Conservation (phyloP, 495 filamentous ascomycete species). For the Trichoderma erinaceum region DNA sequence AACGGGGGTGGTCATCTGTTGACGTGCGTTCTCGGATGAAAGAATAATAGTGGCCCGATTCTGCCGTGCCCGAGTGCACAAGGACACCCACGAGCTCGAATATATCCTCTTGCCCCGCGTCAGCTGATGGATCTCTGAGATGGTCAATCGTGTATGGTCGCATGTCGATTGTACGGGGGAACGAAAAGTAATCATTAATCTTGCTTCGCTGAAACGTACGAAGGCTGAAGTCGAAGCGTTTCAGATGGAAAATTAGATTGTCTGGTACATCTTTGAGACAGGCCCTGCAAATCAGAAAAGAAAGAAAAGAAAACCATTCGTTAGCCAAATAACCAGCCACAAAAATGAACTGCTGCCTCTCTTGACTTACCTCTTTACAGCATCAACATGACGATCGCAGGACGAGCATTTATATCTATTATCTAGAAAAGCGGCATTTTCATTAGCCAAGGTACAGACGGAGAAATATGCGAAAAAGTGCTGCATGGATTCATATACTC, state of each 20-base stretch:
- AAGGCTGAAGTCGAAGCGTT: slow-evolving; percentile 94
- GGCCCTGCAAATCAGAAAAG: slow-evolving; percentile 42
- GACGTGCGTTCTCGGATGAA: slow-evolving; percentile 78
- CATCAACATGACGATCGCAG: slow-evolving; percentile 86
- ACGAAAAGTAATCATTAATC: slow-evolving; percentile 92
- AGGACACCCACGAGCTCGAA: slow-evolving; percentile 92
- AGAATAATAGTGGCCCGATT: slow-evolving; percentile 96
- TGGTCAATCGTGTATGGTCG: slow-evolving; percentile 80
- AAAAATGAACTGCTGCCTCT: background rate
- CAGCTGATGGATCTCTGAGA: slow-evolving; percentile 57
- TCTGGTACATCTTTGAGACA: slow-evolving; percentile 92
- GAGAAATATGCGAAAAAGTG: background rate
- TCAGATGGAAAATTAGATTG: slow-evolving; percentile 93
- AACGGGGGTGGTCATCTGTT: slow-evolving; percentile 43
- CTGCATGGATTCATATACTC: slow-evolving; percentile 22
- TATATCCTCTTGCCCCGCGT: slow-evolving; percentile 54
- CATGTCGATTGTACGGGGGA: slow-evolving; percentile 83
- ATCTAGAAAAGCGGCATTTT: slow-evolving; percentile 41
- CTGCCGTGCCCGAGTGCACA: slow-evolving; percentile 86
- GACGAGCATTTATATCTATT: slow-evolving; percentile 97
- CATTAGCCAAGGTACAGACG: slow-evolving; percentile 19
- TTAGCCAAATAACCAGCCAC: background rate
- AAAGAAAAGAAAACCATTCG: slow-evolving; percentile 9
- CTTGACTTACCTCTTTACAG: slow-evolving; percentile 68
- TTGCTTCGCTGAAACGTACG: slow-evolving; percentile 78